These are phyloP conservation scores for Coniferiporia weirii DNA, from an alignment of 1,284 basidiomycete species.

Conservation along the genomic window DNA sequence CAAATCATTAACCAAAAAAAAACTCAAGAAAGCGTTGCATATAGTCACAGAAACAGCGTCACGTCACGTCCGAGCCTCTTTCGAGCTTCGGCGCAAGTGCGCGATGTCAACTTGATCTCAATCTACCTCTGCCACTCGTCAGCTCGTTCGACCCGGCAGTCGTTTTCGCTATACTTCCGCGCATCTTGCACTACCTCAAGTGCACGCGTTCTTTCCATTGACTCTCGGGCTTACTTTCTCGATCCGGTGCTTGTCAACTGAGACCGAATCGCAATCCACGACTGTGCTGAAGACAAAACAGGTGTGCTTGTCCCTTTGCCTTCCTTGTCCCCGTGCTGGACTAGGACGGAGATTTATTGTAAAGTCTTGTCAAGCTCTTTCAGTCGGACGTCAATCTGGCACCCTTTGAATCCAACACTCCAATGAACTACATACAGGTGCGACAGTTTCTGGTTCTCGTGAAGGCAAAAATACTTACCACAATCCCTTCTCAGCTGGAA, in stretches of 20 bases:
- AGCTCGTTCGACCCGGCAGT: not conserved
- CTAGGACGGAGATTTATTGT: not conserved
- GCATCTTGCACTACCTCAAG: not conserved
- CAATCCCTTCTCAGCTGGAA: conserved; percentile 53
- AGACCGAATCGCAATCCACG: not conserved
- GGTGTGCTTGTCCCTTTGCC: not conserved
- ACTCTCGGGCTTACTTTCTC: not conserved
- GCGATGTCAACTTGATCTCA: not conserved
- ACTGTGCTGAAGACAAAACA: too few relatives aligned
- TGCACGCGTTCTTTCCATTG: not conserved
- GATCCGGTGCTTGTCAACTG: not conserved
- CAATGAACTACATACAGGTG: conserved; percentile 69
- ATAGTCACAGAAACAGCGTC: not conserved
- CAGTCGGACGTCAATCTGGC: conserved; percentile 3
- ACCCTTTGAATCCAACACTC: conserved; percentile 15
- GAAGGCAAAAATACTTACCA: not conserved
- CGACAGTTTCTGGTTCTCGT: conserved; percentile 19
- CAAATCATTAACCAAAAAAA: too few relatives aligned
- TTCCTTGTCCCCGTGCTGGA: not conserved
- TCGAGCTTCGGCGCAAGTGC: too few relatives aligned
- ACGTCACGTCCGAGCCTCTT: not conserved
- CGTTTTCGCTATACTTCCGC: not conserved
- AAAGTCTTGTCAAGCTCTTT: not conserved
- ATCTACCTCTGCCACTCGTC: conserved; percentile 5
- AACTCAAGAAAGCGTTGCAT: not conserved